phyloP scores from a whole-genome alignment of 2,329 filamentous ascomycete species.

The Xylaria sp. region DNA sequence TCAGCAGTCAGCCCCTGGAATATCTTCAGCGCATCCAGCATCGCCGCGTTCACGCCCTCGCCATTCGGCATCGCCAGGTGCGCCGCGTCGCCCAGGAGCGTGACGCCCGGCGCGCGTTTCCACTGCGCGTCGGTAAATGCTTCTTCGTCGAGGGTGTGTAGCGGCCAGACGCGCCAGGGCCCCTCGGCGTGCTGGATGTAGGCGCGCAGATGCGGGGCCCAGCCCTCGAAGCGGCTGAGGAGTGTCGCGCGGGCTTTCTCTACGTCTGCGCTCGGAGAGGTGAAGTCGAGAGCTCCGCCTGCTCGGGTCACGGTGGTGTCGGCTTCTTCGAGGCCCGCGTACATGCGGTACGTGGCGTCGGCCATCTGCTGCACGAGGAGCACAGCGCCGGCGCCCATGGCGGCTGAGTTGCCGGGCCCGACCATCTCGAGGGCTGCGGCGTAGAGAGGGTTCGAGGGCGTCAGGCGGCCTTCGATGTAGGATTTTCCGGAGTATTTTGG shows the following conservation, averaged over 20 bases:
- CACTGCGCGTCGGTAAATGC: constrained; percentile 24
- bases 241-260: constrained; percentile 16
- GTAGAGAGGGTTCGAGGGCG: constrained; percentile 29
- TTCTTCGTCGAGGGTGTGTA: constrained; percentile 16
- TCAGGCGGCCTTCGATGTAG: constrained; percentile 28
- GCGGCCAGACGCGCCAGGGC: constrained; percentile 35
- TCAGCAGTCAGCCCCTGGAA: constrained; percentile 26
- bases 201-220: constrained; percentile 13
- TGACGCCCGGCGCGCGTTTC: constrained; percentile 29
- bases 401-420: constrained; percentile 13
- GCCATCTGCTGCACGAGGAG: constrained; percentile 29
- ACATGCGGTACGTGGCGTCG: constrained; percentile 33
- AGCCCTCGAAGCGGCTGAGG: constrained; percentile 11
- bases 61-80: constrained; percentile 33
- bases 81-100: constrained; percentile 36
- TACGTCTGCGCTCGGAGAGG: constrained; percentile 1
- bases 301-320: constrained; percentile 13
- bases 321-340: constrained; percentile 25
- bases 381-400: constrained; percentile 13
- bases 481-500: constrained; percentile 32
- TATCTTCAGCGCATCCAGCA: constrained; percentile 34
- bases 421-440: constrained; percentile 20
- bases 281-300: constrained; percentile 26
- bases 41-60: constrained; percentile 35
- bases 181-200: constrained; percentile 28